phyloP scores from a whole-genome alignment of 179 eudicot species.

The Silene vulgaris region DNA sequence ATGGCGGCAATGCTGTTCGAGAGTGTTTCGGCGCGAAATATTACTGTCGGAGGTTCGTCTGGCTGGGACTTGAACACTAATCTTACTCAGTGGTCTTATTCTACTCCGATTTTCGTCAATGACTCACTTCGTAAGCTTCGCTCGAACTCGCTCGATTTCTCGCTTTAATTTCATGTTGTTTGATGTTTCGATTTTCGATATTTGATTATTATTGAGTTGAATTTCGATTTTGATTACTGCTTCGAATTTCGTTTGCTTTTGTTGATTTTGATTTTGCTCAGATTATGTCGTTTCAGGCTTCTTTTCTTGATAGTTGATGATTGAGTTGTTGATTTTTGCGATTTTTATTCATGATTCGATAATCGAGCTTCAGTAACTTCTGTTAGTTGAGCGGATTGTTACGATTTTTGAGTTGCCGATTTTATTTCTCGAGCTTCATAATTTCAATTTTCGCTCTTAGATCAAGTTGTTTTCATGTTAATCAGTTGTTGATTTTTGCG shows the following conservation, averaged over 20 bases:
- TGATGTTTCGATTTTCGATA: not conserved
- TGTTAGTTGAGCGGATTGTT: too few relatives aligned
- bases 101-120: slow-evolving; percentile 11
- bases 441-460: too few relatives aligned
- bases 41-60: slow-evolving; percentile 16
- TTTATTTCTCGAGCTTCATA: not conserved
- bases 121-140: slow-evolving; percentile 20
- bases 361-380: not conserved
- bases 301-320: not conserved
- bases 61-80: slow-evolving; percentile 20
- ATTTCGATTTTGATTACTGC: not conserved
- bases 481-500: not conserved
- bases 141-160: not conserved
- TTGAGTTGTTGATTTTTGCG: not conserved
- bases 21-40: slow-evolving; percentile 12
- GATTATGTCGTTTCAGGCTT: not conserved
- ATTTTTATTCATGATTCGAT: not conserved
- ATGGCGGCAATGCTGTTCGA: not conserved
- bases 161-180: not conserved
- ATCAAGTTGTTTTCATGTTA: not conserved
- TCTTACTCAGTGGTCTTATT: slow-evolving; percentile 18
- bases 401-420: not conserved
- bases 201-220: not conserved
- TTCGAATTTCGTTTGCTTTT: not conserved
- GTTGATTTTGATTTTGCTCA: not conserved